Conservation (phyloP, 805 yeast species). For the Candida pseudofarinosa region DNA sequence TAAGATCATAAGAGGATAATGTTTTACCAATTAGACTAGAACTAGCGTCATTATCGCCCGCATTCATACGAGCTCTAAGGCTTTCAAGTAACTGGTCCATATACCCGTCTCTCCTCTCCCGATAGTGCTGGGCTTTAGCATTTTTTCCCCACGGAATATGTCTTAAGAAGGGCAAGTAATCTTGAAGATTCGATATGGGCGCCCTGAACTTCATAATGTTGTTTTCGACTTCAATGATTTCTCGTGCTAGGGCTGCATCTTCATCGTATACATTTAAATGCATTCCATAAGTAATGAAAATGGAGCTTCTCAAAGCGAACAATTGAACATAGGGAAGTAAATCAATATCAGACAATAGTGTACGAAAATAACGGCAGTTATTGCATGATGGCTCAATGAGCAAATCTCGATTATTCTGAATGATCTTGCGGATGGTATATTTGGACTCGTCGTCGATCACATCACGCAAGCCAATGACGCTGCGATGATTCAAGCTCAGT, state of each 20-base stretch:
- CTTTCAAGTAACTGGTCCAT: constrained; percentile 32
- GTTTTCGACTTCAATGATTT: constrained; percentile 53
- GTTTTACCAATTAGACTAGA: constrained; percentile 30
- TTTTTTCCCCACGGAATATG: constrained; percentile 14
- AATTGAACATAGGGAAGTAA: constrained; percentile 42
- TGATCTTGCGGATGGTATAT: constrained; percentile 16
- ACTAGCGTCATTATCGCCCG: constrained; percentile 20
- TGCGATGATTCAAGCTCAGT: constrained; percentile 36
- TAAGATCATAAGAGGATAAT: constrained; percentile 8
- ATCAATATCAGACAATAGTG: constrained; percentile 29
- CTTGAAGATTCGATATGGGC: constrained; percentile 51
- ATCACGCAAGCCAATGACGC: constrained; percentile 24
- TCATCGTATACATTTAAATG: constrained; percentile 37
- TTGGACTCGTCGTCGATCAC: constrained; percentile 38
- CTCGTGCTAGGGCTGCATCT: constrained; percentile 40
- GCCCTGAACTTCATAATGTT: constrained; percentile 55
- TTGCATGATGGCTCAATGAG: constrained; percentile 18
- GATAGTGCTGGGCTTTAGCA: constrained; percentile 15
- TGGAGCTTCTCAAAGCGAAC: constrained; percentile 48
- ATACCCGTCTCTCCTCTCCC: constrained; percentile 46
- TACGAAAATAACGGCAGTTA: constrained; percentile 7
- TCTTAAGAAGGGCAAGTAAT: constrained; percentile 48
- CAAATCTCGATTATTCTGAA: constrained; percentile 9
- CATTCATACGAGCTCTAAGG: constrained; percentile 13
- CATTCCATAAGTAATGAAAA: constrained; percentile 51